Percentiles rank a stretch among this genome's conserved stretches.
phyloP scores from a whole-genome alignment of 129 eudicot species.

The Flaveria sonorensis region DNA sequence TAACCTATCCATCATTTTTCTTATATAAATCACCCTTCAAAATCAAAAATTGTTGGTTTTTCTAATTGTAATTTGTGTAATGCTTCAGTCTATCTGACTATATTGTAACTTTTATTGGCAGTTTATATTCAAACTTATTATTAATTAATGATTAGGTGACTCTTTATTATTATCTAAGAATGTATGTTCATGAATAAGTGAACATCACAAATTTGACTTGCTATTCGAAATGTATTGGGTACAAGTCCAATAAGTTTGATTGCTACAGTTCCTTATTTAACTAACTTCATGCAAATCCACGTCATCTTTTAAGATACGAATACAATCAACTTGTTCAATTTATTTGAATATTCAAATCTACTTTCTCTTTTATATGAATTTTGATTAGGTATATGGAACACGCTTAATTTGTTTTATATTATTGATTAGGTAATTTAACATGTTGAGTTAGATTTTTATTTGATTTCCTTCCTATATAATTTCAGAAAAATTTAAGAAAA shows the following conservation, averaged over 20 bases:
- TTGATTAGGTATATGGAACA: neutral
- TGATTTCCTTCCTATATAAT: neutral
- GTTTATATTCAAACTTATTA: neutral
- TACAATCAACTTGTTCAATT: neutral
- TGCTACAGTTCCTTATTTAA: conserved; percentile 20
- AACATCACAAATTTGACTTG: conserved; percentile 32
- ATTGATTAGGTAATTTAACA: neutral
- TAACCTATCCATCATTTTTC: too few species aligned
- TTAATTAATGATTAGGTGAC: neutral
- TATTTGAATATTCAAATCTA: neutral
- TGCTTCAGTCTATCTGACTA: neutral
- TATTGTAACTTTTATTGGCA: neutral
- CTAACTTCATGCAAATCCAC: conserved; percentile 28
- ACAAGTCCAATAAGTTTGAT: conserved; percentile 15
- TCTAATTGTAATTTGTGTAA: neutral
- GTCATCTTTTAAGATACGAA: conserved; percentile 2
- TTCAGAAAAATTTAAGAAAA: neutral
- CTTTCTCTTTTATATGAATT: neutral
- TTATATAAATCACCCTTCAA: too few species aligned
- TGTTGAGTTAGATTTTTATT: neutral
- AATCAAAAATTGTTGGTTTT: too few species aligned
- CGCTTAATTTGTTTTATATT: conserved; percentile 2
- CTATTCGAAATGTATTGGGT: conserved; percentile 25
- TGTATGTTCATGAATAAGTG: conserved; percentile 1
- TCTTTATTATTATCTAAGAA: neutral